Conservation (phyloP, 2,329 filamentous ascomycete genomes). For the Penicillium sp. region DNA sequence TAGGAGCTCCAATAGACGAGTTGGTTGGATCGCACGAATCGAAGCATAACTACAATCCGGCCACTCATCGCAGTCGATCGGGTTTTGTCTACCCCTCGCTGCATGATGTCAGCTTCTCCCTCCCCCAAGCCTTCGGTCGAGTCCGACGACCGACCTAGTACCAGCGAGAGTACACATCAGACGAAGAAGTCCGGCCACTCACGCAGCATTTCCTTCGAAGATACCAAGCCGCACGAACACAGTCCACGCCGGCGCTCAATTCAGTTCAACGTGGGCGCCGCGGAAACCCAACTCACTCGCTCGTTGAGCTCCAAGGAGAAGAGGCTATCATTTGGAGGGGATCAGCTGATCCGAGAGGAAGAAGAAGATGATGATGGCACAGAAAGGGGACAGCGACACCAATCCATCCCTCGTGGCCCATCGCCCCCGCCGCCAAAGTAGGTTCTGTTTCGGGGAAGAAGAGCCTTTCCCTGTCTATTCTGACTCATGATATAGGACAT, state of each 20-base stretch:
- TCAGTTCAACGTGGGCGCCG: slow-evolving; percentile 40
- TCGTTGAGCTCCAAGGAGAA: slow-evolving; percentile 32
- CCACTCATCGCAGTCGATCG: background rate
- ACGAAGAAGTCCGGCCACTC: slow-evolving; percentile 20
- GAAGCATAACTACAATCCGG: background rate
- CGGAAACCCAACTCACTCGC: slow-evolving; percentile 35
- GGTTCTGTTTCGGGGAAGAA: slow-evolving; percentile 11
- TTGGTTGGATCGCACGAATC: background rate
- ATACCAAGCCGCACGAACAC: slow-evolving; percentile 22
- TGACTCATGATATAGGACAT: slow-evolving; percentile 53
- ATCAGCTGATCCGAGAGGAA: slow-evolving; percentile 16
- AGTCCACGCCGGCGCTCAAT: slow-evolving; percentile 42
- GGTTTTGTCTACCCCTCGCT: background rate
- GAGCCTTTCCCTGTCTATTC: background rate
- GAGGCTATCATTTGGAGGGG: slow-evolving; percentile 28
- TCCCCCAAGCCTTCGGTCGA: slow-evolving; percentile 26
- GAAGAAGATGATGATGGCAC: slow-evolving; percentile 31
- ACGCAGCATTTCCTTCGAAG: slow-evolving; percentile 28
- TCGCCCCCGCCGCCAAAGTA: slow-evolving; percentile 50
- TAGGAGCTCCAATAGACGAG: too few species aligned
- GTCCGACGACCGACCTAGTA: slow-evolving; percentile 20
- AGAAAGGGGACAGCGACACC: slow-evolving; percentile 32
- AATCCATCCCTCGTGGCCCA: slow-evolving; percentile 31
- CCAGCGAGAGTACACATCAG: slow-evolving; percentile 16
- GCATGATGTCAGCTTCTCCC: slow-evolving; percentile 22